Conservation (phyloP, 768 basidiomycete genomes). For the Hemileccinum impolitum region DNA sequence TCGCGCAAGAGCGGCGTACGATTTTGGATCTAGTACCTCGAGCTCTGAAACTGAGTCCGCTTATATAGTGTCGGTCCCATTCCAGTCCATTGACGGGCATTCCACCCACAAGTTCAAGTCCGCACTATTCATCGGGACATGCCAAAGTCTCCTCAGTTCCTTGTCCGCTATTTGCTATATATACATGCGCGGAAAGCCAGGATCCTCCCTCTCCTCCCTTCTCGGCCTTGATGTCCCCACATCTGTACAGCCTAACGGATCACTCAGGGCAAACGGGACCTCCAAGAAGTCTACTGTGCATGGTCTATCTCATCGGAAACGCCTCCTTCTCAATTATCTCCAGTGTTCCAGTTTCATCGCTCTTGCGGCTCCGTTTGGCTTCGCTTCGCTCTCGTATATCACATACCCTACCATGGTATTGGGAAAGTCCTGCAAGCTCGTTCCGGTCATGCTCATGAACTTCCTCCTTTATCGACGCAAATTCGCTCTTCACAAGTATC, state of each 20-base stretch:
- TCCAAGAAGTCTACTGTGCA: slow-evolving; percentile 27
- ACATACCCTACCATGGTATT: slow-evolving; percentile 99
- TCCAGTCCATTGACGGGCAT: slow-evolving; percentile 62
- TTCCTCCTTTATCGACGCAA: slow-evolving; percentile 89
- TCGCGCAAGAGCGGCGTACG: slow-evolving; percentile 91
- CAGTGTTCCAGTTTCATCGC: slow-evolving; percentile 89
- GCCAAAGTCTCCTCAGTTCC: slow-evolving; percentile 77
- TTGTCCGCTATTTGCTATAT: slow-evolving; percentile 79
- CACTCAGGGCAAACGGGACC: slow-evolving; percentile 26
- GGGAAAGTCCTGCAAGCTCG: slow-evolving; percentile 98
- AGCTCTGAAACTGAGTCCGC: neutral
- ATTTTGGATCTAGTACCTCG: neutral
- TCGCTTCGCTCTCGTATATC: slow-evolving; percentile 91
- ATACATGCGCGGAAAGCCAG: slow-evolving; percentile 52
- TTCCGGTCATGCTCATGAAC: slow-evolving; percentile 98
- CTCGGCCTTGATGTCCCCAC: slow-evolving; percentile 55
- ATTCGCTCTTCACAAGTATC: slow-evolving; percentile 92
- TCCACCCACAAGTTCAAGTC: slow-evolving; percentile 77
- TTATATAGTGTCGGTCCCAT: slow-evolving; percentile 74
- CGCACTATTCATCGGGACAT: slow-evolving; percentile 79
- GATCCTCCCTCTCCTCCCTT: slow-evolving; percentile 49
- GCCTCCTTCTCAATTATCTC: slow-evolving; percentile 70
- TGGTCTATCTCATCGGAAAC: slow-evolving; percentile 34
- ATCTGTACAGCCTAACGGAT: slow-evolving; percentile 15
- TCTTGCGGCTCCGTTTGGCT: slow-evolving; percentile 91